Percentiles rank a stretch among this genome's conserved stretches.
These are phyloP conservation scores for Chloromonas sp. DNA, from an alignment of 163 green algal species.

Conservation along the genomic window DNA sequence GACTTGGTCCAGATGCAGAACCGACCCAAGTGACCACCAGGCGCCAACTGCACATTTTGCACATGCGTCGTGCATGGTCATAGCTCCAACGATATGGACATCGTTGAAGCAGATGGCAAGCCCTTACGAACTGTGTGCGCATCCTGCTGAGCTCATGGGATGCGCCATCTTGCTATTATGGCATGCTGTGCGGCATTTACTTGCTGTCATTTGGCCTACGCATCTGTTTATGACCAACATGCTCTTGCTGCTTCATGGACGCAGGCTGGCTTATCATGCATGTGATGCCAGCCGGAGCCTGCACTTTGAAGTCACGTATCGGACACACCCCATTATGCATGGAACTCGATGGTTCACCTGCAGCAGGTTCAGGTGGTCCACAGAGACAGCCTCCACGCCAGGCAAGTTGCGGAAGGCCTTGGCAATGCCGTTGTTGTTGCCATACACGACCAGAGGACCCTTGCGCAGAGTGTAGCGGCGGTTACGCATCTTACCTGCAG, in stretches of 20 bases:
- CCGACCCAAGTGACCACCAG: constrained; percentile 93
- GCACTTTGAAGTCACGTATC: too few species aligned
- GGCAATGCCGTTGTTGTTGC: constrained; percentile 74
- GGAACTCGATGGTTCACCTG: constrained; percentile 24
- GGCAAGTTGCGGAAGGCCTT: constrained; percentile 96
- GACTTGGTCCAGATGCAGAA: constrained; percentile 98
- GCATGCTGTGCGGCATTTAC: too few species aligned
- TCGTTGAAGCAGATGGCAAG: background rate
- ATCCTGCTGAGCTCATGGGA: too few species aligned
- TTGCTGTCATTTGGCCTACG: too few species aligned
- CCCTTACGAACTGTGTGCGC: too few species aligned
- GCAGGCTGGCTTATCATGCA: too few species aligned
- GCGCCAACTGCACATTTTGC: constrained; percentile 73
- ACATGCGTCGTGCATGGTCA: background rate
- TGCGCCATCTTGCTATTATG: too few species aligned
- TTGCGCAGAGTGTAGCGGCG: constrained; percentile 86
- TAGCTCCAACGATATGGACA: background rate
- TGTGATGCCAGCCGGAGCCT: too few species aligned
- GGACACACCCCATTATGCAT: too few species aligned
- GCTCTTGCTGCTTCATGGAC: too few species aligned
- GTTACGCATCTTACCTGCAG: constrained; percentile 89
- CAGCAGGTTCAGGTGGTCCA: constrained; percentile 92
- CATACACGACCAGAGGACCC: constrained; percentile 93
- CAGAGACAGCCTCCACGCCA: constrained; percentile 84
- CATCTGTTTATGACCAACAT: too few species aligned